phyloP scores from a whole-genome alignment of 2,329 filamentous ascomycete genomes.

The Calonectria naviculata region DNA sequence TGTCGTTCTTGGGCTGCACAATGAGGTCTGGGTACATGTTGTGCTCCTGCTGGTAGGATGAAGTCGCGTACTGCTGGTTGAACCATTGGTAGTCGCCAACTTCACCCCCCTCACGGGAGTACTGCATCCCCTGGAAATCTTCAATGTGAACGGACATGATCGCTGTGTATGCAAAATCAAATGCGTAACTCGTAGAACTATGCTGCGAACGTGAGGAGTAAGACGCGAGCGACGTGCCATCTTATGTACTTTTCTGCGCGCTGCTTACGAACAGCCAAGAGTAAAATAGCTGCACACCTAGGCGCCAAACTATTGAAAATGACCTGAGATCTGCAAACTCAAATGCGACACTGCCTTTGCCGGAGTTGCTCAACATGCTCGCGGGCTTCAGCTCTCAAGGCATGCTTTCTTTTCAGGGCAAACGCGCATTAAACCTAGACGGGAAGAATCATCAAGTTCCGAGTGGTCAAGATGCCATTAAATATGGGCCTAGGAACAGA shows the following conservation, averaged over 20 bases:
- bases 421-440: not conserved
- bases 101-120: slow-evolving; percentile 28
- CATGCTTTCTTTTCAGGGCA: not conserved
- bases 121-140: slow-evolving; percentile 36
- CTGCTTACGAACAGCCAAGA: not conserved
- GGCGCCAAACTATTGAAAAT: too few species aligned
- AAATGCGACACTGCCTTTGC: not conserved
- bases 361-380: not conserved
- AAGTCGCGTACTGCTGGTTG: slow-evolving; percentile 56
- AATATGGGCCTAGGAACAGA: not conserved
- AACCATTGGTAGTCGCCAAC: slow-evolving; percentile 31
- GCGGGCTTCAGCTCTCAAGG: not conserved
- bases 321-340: not conserved
- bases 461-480: not conserved
- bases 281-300: not conserved
- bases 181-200: not conserved
- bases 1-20: slow-evolving; percentile 53
- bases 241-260: slow-evolving; percentile 9
- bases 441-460: not conserved
- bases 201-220: not conserved
- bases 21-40: slow-evolving; percentile 58
- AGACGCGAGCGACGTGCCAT: not conserved
- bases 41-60: slow-evolving; percentile 52
- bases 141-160: slow-evolving; percentile 33
- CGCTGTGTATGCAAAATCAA: not conserved